Base-by-base conservation (phyloP, 164 flowering plant species). In the Piper longum region DNA sequence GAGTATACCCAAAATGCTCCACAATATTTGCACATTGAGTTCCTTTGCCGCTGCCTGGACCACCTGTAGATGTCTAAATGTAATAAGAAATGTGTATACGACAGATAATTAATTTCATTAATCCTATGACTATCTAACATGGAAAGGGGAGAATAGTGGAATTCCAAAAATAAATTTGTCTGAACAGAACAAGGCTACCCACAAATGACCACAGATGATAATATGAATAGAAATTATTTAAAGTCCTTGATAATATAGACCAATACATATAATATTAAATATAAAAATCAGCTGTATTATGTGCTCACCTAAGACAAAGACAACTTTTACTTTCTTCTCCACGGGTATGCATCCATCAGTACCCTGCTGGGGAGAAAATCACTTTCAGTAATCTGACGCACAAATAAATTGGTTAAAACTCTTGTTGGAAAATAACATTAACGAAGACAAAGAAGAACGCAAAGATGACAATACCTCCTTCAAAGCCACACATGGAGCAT, bases 11-110 rank as follows among this genome's bases (percentile, higher is more conserved):
- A 74, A 83, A 93, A 69, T 86, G 82, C 48, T 88, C 59, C 4
- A 88, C 98, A 66, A 92, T 85, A 59, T 84, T 82, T 4, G 88
- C 80, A 77, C 98, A 92, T 36, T 92, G 98, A 42, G 98, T 92
- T 36, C 96, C 96, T 75, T 92, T 89, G 61, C 98, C 98, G 74
- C 96, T 87, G 62, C 96, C 98, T 54, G 98, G 98, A 48, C 98
- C 98, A 72, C 98, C 98, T 91, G 83, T 36, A 66, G 60, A 76
- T 54, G 56, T 56, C 55, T 51, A 26, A 11, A 60, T 16, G 12
- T 63, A 7, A 16, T 51, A 4, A 42, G 17, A 2, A 44, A 12
- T 16, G 19, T 16, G 40, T n/a, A 17, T 4, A 60, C 17, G 17
- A 19, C 26, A 7, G 45, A 8, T 19, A 39, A 41, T 26, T 26